Conservation (phyloP, 1,139 yeast species). For the Candida frijolesensis region DNA sequence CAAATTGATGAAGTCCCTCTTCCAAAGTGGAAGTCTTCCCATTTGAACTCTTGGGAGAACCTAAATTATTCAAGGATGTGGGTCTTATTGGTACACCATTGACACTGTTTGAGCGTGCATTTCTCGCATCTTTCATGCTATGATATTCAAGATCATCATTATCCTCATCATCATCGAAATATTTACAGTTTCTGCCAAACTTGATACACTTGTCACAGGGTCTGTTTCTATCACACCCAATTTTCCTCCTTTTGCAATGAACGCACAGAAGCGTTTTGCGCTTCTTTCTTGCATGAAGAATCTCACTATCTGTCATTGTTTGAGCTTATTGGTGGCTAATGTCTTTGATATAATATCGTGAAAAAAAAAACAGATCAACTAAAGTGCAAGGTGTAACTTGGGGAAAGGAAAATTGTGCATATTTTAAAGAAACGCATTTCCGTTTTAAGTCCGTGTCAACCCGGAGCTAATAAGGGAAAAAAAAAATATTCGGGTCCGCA, state of each 20-base stretch:
- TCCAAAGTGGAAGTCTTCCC: no score
- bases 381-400: neutral
- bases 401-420: no score
- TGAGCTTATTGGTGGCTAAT: neutral
- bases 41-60: no score
- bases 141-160: neutral
- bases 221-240: conserved; percentile 32
- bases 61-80: no score
- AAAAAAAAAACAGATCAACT: neutral
- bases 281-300: neutral
- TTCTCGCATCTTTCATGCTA: no score
- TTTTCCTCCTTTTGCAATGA: conserved; percentile 42
- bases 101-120: no score
- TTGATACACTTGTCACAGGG: conserved; percentile 36
- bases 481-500: no score
- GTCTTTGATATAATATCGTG: neutral
- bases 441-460: no score
- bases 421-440: no score
- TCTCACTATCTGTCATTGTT: neutral
- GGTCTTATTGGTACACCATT: no score
- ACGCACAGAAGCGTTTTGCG: conserved; percentile 23
- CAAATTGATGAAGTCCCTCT: no score
- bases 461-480: neutral
- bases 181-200: conserved; percentile 30
- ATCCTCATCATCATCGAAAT: conserved; percentile 10